Evolutionary conservation across 164 flowering plant genomes (phyloP), one percentile per base, ranked within the genome.

Genomic region (Platanus orientalis): DNA sequence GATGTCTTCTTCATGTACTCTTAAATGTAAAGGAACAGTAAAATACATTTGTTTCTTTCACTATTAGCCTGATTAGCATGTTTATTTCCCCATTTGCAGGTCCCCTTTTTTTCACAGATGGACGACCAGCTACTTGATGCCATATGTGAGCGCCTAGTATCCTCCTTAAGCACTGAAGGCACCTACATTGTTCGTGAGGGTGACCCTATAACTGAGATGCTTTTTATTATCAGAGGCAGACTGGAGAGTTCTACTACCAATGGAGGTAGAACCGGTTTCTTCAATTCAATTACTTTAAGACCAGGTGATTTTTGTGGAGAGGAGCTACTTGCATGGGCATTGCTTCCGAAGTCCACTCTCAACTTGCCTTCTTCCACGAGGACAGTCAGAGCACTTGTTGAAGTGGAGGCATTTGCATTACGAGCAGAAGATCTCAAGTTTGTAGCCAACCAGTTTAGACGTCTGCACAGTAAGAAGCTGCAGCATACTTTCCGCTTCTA

Each of bases 81-180:
- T 21, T 61, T 54, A 19, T 62, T 45, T 42, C 62, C n/a, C 19
- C n/a, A 36, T 73, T 69, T 71, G 65, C 82, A 90, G 98, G 98
- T 93, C 14, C 94, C 96, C 1, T 87, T 93, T 66, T 93, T 90
- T 83, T 85, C 96, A 0, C 91, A 87, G 70, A 93, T 93, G 98
- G 98, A 93, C 71, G 95, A 87, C 76, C 98, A 87, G 71, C 83
- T 93, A 49, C 92, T 91, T 34, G 96, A 94, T 69, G 98, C 97
- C 20, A 94, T 94, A 74, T 94, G 98, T 61, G 97, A 91, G 75
- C 87, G 93, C n/a, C 75, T 94, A 1, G 86, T 79, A 17, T 88
- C 99, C 17, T 86, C 92, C 63, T 69, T 94, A 48, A 77, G 92
- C 83, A 94, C 96, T 0, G 81, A 85, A 69, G 89, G 81, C 45